These are phyloP conservation scores for Chlamydomonas applanata DNA, from an alignment of 139 green algal species.

Conservation along the genomic window DNA sequence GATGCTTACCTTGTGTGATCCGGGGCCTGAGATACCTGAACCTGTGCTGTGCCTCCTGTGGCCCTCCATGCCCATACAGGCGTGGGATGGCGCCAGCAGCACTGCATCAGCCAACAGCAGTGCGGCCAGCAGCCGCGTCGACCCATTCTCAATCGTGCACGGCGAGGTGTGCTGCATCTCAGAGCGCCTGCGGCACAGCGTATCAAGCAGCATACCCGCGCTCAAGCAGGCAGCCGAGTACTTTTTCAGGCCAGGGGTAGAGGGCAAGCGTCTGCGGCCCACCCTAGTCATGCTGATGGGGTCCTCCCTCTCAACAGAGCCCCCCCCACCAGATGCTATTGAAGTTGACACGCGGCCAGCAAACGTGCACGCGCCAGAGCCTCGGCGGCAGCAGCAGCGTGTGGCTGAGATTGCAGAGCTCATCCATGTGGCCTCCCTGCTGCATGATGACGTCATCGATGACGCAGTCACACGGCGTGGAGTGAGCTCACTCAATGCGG, in stretches of 20 bases:
- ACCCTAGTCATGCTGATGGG: slow-evolving; percentile 77
- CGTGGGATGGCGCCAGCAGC: not conserved
- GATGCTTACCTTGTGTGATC: too few species aligned
- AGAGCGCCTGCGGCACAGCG: slow-evolving; percentile 72
- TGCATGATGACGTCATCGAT: slow-evolving; percentile 99
- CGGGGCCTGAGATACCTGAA: too few species aligned
- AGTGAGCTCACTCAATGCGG: slow-evolving; percentile 77
- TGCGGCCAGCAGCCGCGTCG: slow-evolving; percentile 23
- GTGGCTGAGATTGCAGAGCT: slow-evolving; percentile 97
- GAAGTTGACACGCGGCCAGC: slow-evolving; percentile 63
- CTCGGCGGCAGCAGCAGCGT: slow-evolving; percentile 84
- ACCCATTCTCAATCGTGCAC: slow-evolving; percentile 74
- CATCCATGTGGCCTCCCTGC: slow-evolving; percentile 91
- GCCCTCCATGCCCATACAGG: not conserved
- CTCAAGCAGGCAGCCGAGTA: slow-evolving; percentile 57
- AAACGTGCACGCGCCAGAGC: slow-evolving; percentile 50
- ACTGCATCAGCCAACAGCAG: too few species aligned
- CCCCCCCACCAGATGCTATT: slow-evolving; percentile 41
- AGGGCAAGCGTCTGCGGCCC: slow-evolving; percentile 78
- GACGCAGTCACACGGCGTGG: slow-evolving; percentile 81
- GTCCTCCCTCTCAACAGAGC: slow-evolving; percentile 58
- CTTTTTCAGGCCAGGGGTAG: slow-evolving; percentile 65
- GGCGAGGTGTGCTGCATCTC: slow-evolving; percentile 79
- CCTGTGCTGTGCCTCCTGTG: too few species aligned
- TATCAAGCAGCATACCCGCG: slow-evolving; percentile 80